Evolutionary conservation across 176 grass and related monocot genomes (phyloP).

Genomic region (Chrysopogon serrulatus): DNA sequence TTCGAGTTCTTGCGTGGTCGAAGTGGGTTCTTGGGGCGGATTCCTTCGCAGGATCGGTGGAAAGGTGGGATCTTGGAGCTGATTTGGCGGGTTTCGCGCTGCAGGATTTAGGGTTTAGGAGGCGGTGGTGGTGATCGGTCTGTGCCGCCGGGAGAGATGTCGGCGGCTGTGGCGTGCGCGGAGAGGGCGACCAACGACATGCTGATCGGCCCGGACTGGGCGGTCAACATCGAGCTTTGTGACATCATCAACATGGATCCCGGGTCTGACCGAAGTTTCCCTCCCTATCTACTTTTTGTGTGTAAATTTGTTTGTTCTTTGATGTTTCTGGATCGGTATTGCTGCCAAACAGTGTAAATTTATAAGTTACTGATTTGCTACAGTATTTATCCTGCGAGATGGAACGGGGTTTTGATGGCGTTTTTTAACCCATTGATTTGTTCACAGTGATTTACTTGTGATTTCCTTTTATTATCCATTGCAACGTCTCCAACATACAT

Average conservation of each 20-base stretch:
- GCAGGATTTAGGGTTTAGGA: conserved; percentile 42
- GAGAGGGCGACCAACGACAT: conserved; percentile 94
- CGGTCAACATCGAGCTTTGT: conserved; percentile 95
- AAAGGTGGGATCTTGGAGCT: conserved; percentile 23
- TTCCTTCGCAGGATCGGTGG: background rate
- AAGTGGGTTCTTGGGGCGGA: background rate
- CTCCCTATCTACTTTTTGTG: background rate
- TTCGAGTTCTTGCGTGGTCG: background rate
- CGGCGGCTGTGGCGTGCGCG: conserved; percentile 57
- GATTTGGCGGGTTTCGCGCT: background rate
- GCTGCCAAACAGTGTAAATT: background rate
- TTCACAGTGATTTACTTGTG: background rate
- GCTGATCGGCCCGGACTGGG: conserved; percentile 94
- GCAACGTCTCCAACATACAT: background rate
- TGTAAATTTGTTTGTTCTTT: background rate
- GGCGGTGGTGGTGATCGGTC: background rate
- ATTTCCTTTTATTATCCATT: background rate
- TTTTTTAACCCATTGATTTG: background rate
- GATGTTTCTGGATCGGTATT: conserved; percentile 1
- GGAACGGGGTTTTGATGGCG: background rate
- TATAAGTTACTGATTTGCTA: background rate
- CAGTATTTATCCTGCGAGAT: background rate
- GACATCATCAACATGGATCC: conserved; percentile 99
- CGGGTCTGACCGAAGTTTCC: conserved; percentile 36
- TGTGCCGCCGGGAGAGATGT: conserved; percentile 9